Percentiles rank a stretch among this genome's conserved stretches.
Evolutionary conservation across 78 protist genomes (phyloP).

Genomic region (Planoprotostelium fungivorum): DNA sequence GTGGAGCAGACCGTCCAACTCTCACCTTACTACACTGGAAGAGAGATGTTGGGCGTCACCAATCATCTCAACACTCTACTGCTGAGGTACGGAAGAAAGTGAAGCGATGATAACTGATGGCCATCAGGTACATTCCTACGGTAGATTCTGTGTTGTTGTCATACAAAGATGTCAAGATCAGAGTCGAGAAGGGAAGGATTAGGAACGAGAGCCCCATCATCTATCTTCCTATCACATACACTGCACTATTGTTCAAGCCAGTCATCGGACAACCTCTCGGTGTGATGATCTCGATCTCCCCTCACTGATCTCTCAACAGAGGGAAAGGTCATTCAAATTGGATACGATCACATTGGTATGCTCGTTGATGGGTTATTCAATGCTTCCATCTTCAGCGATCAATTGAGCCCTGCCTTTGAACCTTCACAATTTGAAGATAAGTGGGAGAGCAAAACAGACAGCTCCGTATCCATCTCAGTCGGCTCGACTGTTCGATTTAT

Average conservation of each 20-base stretch:
- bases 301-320: background rate
- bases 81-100: background rate
- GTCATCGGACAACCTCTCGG: background rate
- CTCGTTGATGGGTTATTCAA: background rate
- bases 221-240: background rate
- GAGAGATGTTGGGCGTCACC: background rate
- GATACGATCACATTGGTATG: background rate
- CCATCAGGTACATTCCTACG: background rate
- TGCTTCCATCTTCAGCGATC: background rate
- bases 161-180: background rate
- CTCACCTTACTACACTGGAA: background rate
- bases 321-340: background rate
- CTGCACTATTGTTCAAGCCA: background rate
- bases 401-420: background rate
- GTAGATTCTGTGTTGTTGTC: background rate
- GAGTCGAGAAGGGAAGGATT: background rate
- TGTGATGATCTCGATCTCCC: background rate
- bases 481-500: background rate
- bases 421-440: background rate
- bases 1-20: background rate
- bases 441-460: background rate
- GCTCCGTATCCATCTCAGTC: background rate
- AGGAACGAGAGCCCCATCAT: background rate
- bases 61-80: background rate
- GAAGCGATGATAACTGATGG: background rate